Evolutionary conservation across 257 asterid genomes (phyloP).

Genomic region (Solanum clarkiae): DNA sequence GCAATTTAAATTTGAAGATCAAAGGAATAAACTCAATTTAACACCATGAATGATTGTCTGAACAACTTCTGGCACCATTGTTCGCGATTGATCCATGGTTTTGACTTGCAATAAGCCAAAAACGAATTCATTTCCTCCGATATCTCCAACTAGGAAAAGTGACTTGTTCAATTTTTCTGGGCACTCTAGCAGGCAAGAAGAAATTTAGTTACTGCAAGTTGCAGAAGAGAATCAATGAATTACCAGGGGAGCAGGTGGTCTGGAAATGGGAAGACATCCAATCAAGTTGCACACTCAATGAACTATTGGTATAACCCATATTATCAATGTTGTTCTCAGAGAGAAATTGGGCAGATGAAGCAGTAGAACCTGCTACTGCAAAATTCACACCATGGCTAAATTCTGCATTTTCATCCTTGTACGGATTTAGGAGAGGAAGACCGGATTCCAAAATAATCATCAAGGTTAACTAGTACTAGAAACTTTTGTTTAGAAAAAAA

Average conservation of each 20-base stretch:
- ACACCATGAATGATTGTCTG: background rate
- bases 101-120: constrained; percentile 12
- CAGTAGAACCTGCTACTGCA: constrained; percentile 13
- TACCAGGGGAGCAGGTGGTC: background rate
- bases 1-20: background rate
- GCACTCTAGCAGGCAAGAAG: background rate
- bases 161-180: background rate
- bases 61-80: constrained; percentile 2
- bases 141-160: constrained; percentile 12
- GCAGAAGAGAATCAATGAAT: background rate
- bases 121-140: constrained; percentile 6
- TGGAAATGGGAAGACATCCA: constrained; percentile 15
- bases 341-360: background rate
- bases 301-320: constrained; percentile 1
- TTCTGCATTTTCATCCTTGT: background rate
- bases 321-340: background rate
- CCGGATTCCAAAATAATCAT: background rate
- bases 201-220: too few relatives aligned
- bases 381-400: constrained; percentile 7
- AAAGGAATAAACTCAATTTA: background rate
- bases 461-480: too few relatives aligned
- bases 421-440: constrained; percentile 1
- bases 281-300: constrained; percentile 10
- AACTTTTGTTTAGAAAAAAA: too few relatives aligned
- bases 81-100: background rate